phyloP scores from a whole-genome alignment of 73 alveolate species.

The Breviolum minutum region DNA sequence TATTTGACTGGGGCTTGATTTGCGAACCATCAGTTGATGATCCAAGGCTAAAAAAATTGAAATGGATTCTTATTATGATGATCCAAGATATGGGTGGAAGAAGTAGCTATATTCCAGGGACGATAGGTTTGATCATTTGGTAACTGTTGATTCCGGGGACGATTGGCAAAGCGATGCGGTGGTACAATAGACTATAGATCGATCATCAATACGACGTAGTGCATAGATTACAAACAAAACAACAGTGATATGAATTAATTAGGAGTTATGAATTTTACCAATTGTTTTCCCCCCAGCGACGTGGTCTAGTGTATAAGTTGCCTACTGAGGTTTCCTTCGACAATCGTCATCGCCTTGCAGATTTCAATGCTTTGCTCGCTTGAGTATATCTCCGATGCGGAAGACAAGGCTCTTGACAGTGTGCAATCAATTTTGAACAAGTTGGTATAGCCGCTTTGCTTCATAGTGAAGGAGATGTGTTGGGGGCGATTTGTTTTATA shows the following conservation, averaged over 20 bases:
- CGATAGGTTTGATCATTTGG: neutral
- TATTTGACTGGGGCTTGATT: no score
- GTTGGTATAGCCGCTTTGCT: neutral
- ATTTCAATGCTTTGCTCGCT: neutral
- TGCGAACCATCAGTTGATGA: no score
- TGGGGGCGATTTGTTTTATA: neutral
- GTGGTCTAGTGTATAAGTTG: no score
- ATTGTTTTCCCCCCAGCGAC: no score
- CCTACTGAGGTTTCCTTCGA: conserved; percentile 1
- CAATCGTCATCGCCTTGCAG: neutral
- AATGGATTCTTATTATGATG: neutral
- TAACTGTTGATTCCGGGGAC: no score
- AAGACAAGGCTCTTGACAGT: neutral
- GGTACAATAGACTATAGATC: no score
- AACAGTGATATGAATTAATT: no score
- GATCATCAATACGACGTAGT: no score
- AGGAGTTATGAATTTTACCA: no score
- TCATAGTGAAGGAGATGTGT: neutral
- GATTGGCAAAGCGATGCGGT: neutral
- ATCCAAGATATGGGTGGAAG: neutral
- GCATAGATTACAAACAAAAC: no score
- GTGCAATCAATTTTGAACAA: neutral
- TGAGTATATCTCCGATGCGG: neutral
- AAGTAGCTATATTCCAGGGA: neutral
- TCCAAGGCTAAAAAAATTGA: no score